Percentiles rank a stretch among this genome's conserved stretches.
These are phyloP conservation scores for Aureobasidium lini DNA, from an alignment of 2,329 filamentous ascomycete species.

Conservation along the genomic window DNA sequence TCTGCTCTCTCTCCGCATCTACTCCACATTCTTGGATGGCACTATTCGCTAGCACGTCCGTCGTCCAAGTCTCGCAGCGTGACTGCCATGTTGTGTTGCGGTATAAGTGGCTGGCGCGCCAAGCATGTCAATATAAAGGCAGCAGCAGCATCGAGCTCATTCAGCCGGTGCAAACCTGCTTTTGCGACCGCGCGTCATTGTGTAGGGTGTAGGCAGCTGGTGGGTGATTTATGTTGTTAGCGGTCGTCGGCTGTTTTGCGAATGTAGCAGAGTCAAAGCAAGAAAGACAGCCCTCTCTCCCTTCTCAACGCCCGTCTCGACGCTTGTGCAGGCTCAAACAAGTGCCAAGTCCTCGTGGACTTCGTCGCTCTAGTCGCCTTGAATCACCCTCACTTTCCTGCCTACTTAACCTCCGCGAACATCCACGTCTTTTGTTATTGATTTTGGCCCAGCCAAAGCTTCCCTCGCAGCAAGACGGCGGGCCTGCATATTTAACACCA, in stretches of 20 bases:
- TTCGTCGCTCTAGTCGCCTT: not conserved
- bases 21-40: not conserved
- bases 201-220: not conserved
- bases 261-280: not conserved
- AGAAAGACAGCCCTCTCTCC: not conserved
- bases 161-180: slow-evolving; percentile 7
- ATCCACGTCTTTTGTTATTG: slow-evolving; percentile 4
- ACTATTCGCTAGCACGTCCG: not conserved
- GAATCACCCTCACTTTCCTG: not conserved
- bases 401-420: not conserved
- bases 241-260: not conserved
- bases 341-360: not conserved
- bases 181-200: slow-evolving; percentile 5
- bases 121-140: slow-evolving; percentile 1
- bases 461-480: slow-evolving; percentile 5
- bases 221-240: not conserved
- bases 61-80: not conserved
- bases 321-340: not conserved
- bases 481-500: slow-evolving; percentile 7
- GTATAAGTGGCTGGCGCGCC: not conserved
- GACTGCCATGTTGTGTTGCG: not conserved
- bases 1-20: slow-evolving; percentile 5
- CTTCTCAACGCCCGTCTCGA: too few relatives aligned
- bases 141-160: not conserved
- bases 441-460: not conserved